Percentiles rank a stretch among this genome's conserved stretches.
These are phyloP conservation scores for Pseudoneurospora amorphoporcata DNA, from an alignment of 495 filamentous ascomycete species.

Conservation along the genomic window DNA sequence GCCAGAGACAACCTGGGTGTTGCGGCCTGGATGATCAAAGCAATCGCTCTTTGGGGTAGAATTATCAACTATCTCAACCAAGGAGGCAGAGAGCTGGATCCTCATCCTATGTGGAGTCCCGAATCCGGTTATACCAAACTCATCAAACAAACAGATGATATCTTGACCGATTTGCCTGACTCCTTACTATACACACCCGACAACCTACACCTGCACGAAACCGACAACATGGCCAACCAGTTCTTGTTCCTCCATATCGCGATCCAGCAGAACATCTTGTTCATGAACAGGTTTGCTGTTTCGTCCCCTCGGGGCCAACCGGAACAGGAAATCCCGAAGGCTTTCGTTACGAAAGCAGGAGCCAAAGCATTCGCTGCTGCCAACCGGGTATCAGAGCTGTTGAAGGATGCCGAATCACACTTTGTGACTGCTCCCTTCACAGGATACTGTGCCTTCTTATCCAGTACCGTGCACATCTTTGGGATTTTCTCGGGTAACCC, in stretches of 20 bases:
- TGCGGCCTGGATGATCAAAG: constrained; percentile 80
- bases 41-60: constrained; percentile 79
- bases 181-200: constrained; percentile 62
- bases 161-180: constrained; percentile 58
- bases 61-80: constrained; percentile 86
- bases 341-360: constrained; percentile 67
- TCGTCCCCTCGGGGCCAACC: constrained; percentile 57
- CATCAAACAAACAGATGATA: constrained; percentile 59
- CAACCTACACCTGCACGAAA: constrained; percentile 76
- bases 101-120: constrained; percentile 67
- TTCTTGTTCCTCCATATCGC: constrained; percentile 91
- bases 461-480: constrained; percentile 85
- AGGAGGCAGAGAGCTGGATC: constrained; percentile 75
- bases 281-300: constrained; percentile 81
- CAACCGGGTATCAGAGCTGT: constrained; percentile 73
- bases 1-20: constrained; percentile 86
- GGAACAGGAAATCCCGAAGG: constrained; percentile 65
- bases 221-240: constrained; percentile 77
- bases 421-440: constrained; percentile 83
- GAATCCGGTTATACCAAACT: constrained; percentile 66
- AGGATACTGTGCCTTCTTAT: constrained; percentile 88
- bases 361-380: constrained; percentile 78
- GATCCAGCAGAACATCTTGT: constrained; percentile 79
- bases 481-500: constrained; percentile 76
- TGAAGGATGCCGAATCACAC: constrained; percentile 70